A percentile compares a stretch with the other conserved stretches of the same genome.
phyloP scores from a whole-genome alignment of 177 flowering plant species.

The Telopea speciosissima region DNA sequence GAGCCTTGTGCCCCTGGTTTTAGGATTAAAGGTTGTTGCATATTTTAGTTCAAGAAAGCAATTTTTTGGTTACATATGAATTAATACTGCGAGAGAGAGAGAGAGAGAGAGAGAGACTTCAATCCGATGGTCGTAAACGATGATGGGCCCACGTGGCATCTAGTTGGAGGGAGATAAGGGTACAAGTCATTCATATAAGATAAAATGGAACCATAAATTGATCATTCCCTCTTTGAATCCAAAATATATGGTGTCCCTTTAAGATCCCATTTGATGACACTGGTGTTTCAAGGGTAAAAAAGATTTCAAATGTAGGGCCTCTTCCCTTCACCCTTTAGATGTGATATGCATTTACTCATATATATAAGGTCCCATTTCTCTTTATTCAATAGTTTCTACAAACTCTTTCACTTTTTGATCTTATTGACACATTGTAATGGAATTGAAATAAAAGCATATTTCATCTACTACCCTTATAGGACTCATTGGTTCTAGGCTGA shows the following conservation, averaged over 20 bases:
- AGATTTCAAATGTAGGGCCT: conserved; percentile 20
- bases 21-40: too few relatives aligned
- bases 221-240: conserved; percentile 24
- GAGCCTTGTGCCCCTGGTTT: too few relatives aligned
- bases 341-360: conserved; percentile 11
- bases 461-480: not conserved
- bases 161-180: conserved; percentile 3
- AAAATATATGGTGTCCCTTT: conserved; percentile 20
- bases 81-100: not conserved
- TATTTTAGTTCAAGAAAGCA: too few relatives aligned
- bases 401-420: too few relatives aligned
- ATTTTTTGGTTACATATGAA: too few relatives aligned
- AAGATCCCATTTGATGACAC: conserved; percentile 21
- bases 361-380: conserved; percentile 20
- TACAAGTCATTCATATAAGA: conserved; percentile 3
- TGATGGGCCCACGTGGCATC: not conserved
- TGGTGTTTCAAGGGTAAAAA: conserved; percentile 12
- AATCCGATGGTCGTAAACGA: conserved; percentile 1
- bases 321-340: conserved; percentile 20
- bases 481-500: conserved; percentile 3
- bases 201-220: conserved; percentile 21
- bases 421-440: too few relatives aligned
- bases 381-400: conserved; percentile 22
- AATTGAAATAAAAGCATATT: too few relatives aligned
- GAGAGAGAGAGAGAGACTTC: not conserved